These are phyloP conservation scores for Pyrus pyrifolia DNA, from an alignment of 306 rosid genomes.

Conservation along the genomic window DNA sequence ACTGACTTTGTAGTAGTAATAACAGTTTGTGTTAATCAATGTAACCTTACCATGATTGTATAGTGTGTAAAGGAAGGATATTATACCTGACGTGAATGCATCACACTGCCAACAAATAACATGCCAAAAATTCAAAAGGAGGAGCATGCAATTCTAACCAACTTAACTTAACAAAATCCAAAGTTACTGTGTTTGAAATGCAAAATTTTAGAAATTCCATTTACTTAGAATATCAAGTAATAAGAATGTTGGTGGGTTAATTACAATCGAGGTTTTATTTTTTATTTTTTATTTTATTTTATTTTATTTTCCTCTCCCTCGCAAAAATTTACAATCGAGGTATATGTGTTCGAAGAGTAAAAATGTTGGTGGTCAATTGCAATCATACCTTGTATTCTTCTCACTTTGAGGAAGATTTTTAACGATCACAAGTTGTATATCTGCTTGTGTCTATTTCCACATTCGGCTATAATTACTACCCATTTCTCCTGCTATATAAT, in stretches of 20 bases:
- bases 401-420: neutral
- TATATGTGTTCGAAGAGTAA: no score
- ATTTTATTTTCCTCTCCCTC: fast-evolving
- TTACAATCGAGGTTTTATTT: no score
- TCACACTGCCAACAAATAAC: neutral
- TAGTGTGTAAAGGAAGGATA: neutral
- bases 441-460: no score
- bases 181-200: neutral
- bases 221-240: neutral
- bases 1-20: neutral
- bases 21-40: neutral
- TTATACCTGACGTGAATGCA: neutral
- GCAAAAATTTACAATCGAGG: no score
- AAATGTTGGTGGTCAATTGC: neutral
- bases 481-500: no score
- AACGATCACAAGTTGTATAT: no score
- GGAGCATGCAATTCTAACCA: neutral
- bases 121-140: no score
- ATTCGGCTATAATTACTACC: no score
- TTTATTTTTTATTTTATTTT: no score
- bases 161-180: neutral
- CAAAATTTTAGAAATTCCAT: neutral
- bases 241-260: neutral
- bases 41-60: neutral
- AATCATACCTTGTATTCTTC: neutral